Evolutionary conservation across 2,329 filamentous ascomycete species (phyloP).

Genomic region (Fusarium nurragi): DNA sequence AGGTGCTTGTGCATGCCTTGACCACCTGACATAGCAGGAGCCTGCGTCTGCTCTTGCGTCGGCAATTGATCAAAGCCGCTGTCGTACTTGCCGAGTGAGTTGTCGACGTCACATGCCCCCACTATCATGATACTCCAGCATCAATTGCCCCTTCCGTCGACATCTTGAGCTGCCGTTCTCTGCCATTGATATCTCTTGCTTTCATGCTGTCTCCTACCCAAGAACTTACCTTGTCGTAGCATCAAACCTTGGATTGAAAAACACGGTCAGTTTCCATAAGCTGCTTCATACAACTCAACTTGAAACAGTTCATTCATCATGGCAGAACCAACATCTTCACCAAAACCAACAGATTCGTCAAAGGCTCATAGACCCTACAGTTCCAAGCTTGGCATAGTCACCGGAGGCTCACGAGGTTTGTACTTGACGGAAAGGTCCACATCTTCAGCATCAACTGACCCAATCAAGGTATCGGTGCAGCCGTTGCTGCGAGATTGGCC

Average conservation of each 20-base stretch:
- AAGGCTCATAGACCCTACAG: conserved; percentile 43
- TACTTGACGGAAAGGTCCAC: background rate
- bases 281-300: background rate
- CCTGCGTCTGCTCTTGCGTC: background rate
- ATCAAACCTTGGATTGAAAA: too few species aligned
- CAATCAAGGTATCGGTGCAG: conserved; percentile 66
- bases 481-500: conserved; percentile 66
- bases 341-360: conserved; percentile 6
- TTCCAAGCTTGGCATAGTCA: conserved; percentile 49
- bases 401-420: conserved; percentile 49
- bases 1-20: background rate
- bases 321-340: conserved; percentile 19
- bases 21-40: background rate
- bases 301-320: conserved; percentile 21
- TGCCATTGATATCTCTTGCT: background rate
- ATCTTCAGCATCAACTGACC: conserved; percentile 3
- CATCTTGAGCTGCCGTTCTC: background rate
- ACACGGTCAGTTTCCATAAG: too few species aligned
- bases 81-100: background rate
- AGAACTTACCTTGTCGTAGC: too few species aligned
- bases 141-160: background rate
- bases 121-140: conserved; percentile 15
- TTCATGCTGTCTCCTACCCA: background rate
- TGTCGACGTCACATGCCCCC: conserved; percentile 35
- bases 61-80: background rate